A percentile compares a stretch with the other conserved stretches of the same genome.
These are phyloP conservation scores for Peziza echinospora DNA, from an alignment of 495 filamentous ascomycete species.

Conservation along the genomic window DNA sequence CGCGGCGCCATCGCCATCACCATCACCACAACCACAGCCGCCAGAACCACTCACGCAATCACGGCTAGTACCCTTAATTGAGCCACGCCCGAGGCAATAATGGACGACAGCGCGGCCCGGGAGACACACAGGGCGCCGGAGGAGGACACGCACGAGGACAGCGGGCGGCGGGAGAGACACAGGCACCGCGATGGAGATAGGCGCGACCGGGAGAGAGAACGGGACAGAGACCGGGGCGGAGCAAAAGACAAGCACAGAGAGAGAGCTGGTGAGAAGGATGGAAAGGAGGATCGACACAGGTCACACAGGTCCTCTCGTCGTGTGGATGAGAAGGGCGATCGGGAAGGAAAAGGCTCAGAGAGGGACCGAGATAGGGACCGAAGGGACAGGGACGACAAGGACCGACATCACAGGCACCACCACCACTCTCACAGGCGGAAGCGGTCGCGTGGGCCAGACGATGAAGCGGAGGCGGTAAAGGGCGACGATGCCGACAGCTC, in stretches of 20 bases:
- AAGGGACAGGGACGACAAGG: slow-evolving; percentile 23
- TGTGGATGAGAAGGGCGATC: neutral
- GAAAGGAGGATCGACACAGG: neutral
- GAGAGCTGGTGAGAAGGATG: no score
- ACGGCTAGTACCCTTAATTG: no score
- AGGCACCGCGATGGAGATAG: neutral
- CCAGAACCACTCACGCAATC: neutral
- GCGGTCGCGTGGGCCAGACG: no score
- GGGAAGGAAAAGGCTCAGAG: neutral
- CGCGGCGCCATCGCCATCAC: neutral
- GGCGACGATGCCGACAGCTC: slow-evolving; percentile 9
- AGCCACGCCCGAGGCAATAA: no score
- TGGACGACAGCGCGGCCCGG: no score
- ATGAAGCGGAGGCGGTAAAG: no score
- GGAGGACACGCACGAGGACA: neutral
- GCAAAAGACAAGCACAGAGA: neutral
- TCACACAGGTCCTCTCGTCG: neutral
- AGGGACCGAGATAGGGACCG: neutral
- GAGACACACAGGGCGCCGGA: slow-evolving; percentile 4
- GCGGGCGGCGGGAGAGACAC: neutral
- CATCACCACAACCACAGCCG: neutral
- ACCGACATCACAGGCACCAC: slow-evolving; percentile 24
- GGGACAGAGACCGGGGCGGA: neutral
- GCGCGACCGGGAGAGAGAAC: neutral
- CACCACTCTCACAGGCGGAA: no score